Base-by-base conservation (phyloP, 2,329 filamentous ascomycete species). In the Fusarium floridanum region DNA sequence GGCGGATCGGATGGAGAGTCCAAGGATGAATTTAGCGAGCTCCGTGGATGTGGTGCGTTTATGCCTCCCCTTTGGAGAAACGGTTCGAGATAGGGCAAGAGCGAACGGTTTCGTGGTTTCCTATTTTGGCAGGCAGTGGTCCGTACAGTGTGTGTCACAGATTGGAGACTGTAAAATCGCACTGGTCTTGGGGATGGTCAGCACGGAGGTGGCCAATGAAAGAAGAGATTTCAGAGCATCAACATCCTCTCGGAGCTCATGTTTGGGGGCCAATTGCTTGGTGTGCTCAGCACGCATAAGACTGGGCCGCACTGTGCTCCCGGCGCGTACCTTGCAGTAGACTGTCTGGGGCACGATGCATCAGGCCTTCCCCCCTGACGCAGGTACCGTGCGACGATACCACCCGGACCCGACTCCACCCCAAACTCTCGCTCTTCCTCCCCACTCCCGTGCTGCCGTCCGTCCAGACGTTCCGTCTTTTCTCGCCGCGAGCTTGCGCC, bases 321-420 rank as follows among this genome's bases (percentile, higher is more conserved):
- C 77, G 72, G 75, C 70, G 71, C 65, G 77, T 79, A 72, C 77
- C 77, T 79, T 79, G 77, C 77, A 78, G 77, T 79, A 79, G 77
- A 59, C 7, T 56, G 67, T 64, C 37, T 56, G 50, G 39, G 7
- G 62, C 53, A 61, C 29, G 57, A 53, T 56, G 62, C 61, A 64
- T 66, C 66, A 43, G 56, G 64, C 55, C 62, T 39, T 56, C 48
- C 67, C 67, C 72, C 72, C 72, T 75, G 72, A 73, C 50, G 56
- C 72, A 75, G 66, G 72, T 67, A 75, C 68, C 72, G 66, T 75
- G 69, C 66, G 62, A 67, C 68, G 37, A 74, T 74, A 53, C 72
- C 64, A 75, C 68, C 48, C 48, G 6, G 48, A 53, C 48, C 48
- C 48, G 27, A 32, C 48, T 61, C 72, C 67, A 73, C 65, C 68